Percentiles rank a stretch among this genome's conserved stretches.
Evolutionary conservation across 1,139 yeast species (phyloP).

Genomic region (Kurtzmaniella natalensis): DNA sequence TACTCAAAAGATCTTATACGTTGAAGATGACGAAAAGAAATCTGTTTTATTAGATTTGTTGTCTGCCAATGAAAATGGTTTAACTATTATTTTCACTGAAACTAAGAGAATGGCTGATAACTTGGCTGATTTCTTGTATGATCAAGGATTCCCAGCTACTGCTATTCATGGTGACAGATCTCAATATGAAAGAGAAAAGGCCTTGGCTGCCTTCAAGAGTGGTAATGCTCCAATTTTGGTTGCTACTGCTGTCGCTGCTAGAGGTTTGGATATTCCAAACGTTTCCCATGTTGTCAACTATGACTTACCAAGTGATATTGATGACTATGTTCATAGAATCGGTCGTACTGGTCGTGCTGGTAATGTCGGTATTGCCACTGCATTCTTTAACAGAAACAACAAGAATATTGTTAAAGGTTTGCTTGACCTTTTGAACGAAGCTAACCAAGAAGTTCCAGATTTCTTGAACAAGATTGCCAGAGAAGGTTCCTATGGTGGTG

Average conservation of each 20-base stretch:
- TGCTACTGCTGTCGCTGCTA: constrained; percentile 98
- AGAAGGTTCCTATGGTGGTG: constrained; percentile 60
- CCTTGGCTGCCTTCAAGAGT: constrained; percentile 80
- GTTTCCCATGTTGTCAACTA: constrained; percentile 96
- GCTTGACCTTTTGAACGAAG: constrained; percentile 84
- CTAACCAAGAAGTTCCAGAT: constrained; percentile 95
- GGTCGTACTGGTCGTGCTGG: constrained; percentile 99
- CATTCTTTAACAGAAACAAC: constrained; percentile 96
- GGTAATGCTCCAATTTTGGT: constrained; percentile 91
- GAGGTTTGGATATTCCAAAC: constrained; percentile 99
- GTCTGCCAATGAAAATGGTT: constrained; percentile 71
- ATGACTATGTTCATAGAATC: constrained; percentile 97
- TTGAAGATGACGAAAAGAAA: constrained; percentile 93
- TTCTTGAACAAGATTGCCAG: constrained; percentile 79
- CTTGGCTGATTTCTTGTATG: constrained; percentile 85
- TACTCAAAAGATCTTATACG: constrained; percentile 88
- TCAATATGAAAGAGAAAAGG: constrained; percentile 96
- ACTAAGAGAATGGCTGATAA: constrained; percentile 98
- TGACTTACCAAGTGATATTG: constrained; percentile 94
- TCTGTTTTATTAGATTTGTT: constrained; percentile 87
- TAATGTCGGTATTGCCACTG: constrained; percentile 96
- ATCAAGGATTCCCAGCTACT: constrained; percentile 91
- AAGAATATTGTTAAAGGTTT: constrained; percentile 84
- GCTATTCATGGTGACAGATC: constrained; percentile 99
- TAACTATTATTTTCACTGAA: constrained; percentile 93